Conservation (phyloP, 257 asterid genomes). For the Cinchona pubescens region DNA sequence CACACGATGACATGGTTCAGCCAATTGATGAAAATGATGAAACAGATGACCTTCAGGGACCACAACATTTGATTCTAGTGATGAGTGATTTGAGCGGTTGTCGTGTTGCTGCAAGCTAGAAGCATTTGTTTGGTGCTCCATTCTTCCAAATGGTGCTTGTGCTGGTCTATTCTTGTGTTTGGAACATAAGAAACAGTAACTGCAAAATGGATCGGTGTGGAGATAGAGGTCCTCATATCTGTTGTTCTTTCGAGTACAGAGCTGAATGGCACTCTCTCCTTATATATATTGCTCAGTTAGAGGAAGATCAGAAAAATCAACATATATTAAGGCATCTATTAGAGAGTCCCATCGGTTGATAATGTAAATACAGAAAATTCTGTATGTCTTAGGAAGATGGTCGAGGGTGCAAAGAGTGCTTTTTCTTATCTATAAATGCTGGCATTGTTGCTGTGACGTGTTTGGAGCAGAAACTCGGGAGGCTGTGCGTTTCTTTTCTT, state of each 20-base stretch:
- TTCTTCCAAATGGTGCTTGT: not conserved
- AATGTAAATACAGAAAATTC: not conserved
- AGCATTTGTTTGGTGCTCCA: not conserved
- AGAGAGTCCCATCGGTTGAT: not conserved
- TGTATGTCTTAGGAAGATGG: not conserved
- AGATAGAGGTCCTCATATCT: not conserved
- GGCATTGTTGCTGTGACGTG: not conserved
- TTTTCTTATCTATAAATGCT: not conserved
- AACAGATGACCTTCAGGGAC: slow-evolving; percentile 20
- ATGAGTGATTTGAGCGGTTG: slow-evolving; percentile 24
- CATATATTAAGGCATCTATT: not conserved
- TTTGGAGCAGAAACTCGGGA: not conserved
- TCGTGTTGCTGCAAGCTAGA: not conserved
- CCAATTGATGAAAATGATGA: slow-evolving; percentile 21
- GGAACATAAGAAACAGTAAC: not conserved
- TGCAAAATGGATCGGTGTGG: not conserved
- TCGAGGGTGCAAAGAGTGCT: not conserved
- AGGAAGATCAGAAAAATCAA: not conserved
- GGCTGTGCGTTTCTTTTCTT: not conserved
- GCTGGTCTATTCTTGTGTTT: not conserved
- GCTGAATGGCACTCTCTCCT: not conserved
- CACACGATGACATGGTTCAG: slow-evolving; percentile 23
- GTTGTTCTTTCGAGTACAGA: not conserved
- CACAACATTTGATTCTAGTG: slow-evolving; percentile 36
- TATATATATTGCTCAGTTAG: not conserved